Evolutionary conservation across 2,329 filamentous ascomycete species (phyloP), one percentile per base, ranked within the genome.

Genomic region (Cladobotryum mycophilum): DNA sequence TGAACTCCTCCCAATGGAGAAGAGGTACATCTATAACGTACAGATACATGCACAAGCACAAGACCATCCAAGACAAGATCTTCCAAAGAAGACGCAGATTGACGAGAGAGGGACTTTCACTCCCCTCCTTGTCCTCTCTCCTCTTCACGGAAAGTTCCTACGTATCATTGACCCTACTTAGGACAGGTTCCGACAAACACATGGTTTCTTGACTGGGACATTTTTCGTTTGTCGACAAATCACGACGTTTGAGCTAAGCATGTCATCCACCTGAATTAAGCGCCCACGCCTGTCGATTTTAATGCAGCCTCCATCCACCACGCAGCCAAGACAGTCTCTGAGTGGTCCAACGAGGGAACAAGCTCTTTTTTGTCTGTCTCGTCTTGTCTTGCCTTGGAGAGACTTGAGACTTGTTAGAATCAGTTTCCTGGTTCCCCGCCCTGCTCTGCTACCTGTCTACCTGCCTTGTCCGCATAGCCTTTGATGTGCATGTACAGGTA

Each of bases 261-360:
- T 71, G 65, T 57, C 60, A 57, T 56, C 69, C 64, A 64, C 66
- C 58, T 64, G 63, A 64, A 62, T 68, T 81, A 81, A 81, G 78
- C 78, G 78, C 78, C 75, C 72, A 74, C 66, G 70, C 71, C 72
- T 77, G 74, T 73, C 70, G 64, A 61, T 62, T 66, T 67, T 65
- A 67, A 70, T 76, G 75, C 75, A 75, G 70, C 68, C 70, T 70
- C 64, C 58, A 59, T 60, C 58, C 59, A 59, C 59, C 53, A 45
- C 36, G 33, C 45, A 20, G 36, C 44, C 46, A 22, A 48, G 48
- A 33, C 33, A 30, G 48, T 36, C 45, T 48, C 33, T 59, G 50
- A 58, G 49, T 59, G 56, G 56, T 45, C 48, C 35, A 37, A 35
- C 42, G 8, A 18, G 25, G 22, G 25, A 30, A 34, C 37, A 53